Evolutionary conservation across 2,329 filamentous ascomycete species (phyloP).

Genomic region (Penicillium hesseltinei): DNA sequence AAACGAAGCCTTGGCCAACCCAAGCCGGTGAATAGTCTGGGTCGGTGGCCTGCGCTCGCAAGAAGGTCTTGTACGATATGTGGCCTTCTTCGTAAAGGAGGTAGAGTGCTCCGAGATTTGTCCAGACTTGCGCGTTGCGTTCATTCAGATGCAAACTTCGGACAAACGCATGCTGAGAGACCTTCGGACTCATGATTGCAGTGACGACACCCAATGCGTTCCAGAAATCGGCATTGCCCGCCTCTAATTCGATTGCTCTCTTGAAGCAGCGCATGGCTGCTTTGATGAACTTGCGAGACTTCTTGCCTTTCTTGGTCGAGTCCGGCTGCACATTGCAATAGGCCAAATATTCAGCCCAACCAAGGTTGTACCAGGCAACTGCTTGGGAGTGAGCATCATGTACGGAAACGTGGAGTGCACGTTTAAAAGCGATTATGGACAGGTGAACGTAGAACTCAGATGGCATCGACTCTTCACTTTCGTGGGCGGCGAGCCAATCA

Average conservation of each 20-base stretch:
- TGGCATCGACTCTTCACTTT: constrained; percentile 37
- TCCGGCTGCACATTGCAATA: constrained; percentile 60
- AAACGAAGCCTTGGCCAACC: constrained; percentile 87
- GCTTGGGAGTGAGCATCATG: constrained; percentile 83
- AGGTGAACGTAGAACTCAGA: constrained; percentile 62
- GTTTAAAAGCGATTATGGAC: constrained; percentile 81
- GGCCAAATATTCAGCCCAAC: constrained; percentile 86
- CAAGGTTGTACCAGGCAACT: constrained; percentile 95
- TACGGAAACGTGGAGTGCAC: constrained; percentile 70
- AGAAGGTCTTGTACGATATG: constrained; percentile 87
- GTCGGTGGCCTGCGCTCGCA: constrained; percentile 86
- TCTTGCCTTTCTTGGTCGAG: constrained; percentile 48
- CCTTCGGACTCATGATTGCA: constrained; percentile 76
- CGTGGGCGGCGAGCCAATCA: constrained; percentile 36
- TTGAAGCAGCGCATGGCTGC: constrained; percentile 90
- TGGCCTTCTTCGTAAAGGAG: constrained; percentile 78
- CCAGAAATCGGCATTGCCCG: constrained; percentile 95
- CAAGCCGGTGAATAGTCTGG: constrained; percentile 92
- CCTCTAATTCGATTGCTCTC: constrained; percentile 89
- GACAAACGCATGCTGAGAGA: constrained; percentile 91
- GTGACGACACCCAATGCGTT: constrained; percentile 92
- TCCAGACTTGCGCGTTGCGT: constrained; percentile 79
- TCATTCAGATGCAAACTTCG: constrained; percentile 92
- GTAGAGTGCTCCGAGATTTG: constrained; percentile 84
- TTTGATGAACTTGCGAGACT: constrained; percentile 66